phyloP scores from a whole-genome alignment of 352 stramenopile species.

The Hyaloperonospora arabidopsidis region DNA sequence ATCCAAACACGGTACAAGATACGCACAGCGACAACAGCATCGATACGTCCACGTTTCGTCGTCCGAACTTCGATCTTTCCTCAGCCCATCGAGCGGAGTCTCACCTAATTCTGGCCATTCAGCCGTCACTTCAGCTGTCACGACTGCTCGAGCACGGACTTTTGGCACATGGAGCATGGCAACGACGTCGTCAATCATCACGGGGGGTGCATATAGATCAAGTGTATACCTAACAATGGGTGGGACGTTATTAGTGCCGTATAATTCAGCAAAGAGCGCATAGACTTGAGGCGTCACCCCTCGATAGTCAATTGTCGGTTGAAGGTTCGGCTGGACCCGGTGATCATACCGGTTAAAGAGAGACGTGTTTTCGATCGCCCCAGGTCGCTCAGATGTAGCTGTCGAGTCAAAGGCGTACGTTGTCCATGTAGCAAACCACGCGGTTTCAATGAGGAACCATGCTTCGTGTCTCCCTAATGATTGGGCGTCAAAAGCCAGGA shows the following conservation, averaged over 20 bases:
- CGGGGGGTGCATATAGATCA: constrained; percentile 69
- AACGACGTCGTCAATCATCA: constrained; percentile 67
- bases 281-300: constrained; percentile 77
- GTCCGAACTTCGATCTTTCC: constrained; percentile 17
- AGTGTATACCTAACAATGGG: constrained; percentile 69
- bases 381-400: constrained; percentile 38
- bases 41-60: constrained; percentile 58
- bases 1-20: constrained; percentile 58
- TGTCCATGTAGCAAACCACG: constrained; percentile 79
- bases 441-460: constrained; percentile 72
- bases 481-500: constrained; percentile 58
- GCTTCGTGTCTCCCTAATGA: constrained; percentile 60
- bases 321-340: constrained; percentile 46
- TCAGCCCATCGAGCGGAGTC: no score
- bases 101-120: no score
- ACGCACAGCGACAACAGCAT: constrained; percentile 71
- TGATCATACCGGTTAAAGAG: constrained; percentile 71
- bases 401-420: constrained; percentile 60
- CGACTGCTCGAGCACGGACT: constrained; percentile 55
- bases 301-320: constrained; percentile 64
- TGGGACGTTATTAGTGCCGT: constrained; percentile 31
- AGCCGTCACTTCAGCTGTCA: constrained; percentile 11
- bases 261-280: constrained; percentile 65
- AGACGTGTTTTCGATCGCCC: constrained; percentile 60
- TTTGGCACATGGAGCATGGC: constrained; percentile 63